Conservation (phyloP, 345 rosid genomes). For the Moricandia moricandioides region DNA sequence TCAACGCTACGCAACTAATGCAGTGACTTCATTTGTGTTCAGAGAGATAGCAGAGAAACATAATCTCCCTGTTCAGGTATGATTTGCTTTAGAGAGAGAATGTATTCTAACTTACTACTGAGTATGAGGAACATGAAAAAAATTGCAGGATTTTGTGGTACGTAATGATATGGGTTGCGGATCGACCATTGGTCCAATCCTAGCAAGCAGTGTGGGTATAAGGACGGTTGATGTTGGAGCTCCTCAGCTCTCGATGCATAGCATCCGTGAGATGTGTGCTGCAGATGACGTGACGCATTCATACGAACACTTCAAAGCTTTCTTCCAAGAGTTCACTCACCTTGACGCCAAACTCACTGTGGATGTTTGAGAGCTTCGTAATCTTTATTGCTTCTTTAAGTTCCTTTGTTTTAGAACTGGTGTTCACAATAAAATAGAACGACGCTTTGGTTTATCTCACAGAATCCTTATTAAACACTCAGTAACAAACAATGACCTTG, state of each 20-base stretch:
- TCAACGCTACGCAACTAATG: constrained; percentile 95
- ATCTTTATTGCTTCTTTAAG: not conserved
- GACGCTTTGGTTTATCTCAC: not conserved
- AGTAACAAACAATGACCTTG: not conserved
- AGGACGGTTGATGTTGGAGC: constrained; percentile 96
- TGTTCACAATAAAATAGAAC: not conserved
- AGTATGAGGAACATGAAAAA: not conserved
- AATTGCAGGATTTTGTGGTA: constrained; percentile 83
- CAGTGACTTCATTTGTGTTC: constrained; percentile 79
- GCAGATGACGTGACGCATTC: constrained; percentile 77
- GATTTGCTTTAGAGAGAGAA: not conserved
- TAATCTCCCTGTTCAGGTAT: constrained; percentile 79
- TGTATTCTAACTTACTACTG: not conserved
- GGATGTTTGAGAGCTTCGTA: constrained; percentile 41
- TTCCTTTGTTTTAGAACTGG: not conserved
- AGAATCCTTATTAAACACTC: not conserved
- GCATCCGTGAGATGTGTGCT: constrained; percentile 95
- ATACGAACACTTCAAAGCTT: constrained; percentile 91
- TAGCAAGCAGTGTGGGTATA: constrained; percentile 93
- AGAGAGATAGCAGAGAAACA: constrained; percentile 77
- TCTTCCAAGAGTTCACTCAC: constrained; percentile 60
- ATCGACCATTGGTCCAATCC: constrained; percentile 93
- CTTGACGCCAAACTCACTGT: constrained; percentile 68
- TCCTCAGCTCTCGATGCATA: constrained; percentile 96
- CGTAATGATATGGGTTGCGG: constrained; percentile 96